Conservation (phyloP, 345 rosid species). For the Schrenkiella parvula region DNA sequence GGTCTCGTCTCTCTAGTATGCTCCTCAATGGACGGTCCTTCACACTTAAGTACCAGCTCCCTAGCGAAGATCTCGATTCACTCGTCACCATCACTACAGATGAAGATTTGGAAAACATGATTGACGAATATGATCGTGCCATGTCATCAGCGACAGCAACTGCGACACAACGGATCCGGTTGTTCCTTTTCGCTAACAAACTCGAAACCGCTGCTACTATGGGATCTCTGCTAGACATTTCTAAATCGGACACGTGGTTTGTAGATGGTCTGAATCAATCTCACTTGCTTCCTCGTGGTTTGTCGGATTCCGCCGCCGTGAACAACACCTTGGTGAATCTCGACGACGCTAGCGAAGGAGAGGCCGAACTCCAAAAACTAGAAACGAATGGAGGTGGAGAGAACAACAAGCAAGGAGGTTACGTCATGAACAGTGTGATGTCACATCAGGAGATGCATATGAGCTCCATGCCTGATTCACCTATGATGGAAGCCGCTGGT, state of each 20-base stretch:
- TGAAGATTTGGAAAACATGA: constrained; percentile 84
- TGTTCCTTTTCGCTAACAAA: constrained; percentile 63
- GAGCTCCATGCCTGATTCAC: constrained; percentile 53
- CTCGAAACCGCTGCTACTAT: constrained; percentile 73
- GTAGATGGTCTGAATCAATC: constrained; percentile 76
- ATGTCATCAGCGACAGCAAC: constrained; percentile 34
- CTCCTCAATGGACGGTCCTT: constrained; percentile 66
- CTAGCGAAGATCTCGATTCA: constrained; percentile 80
- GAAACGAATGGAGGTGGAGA: constrained; percentile 20
- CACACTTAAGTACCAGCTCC: constrained; percentile 80
- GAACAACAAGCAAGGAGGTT: constrained; percentile 31
- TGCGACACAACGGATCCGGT: constrained; percentile 47
- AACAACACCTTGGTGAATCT: constrained; percentile 50
- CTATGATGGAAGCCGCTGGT: constrained; percentile 43
- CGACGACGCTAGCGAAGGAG: constrained; percentile 33
- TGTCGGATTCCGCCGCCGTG: constrained; percentile 60
- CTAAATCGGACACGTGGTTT: constrained; percentile 82
- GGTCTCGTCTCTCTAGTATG: constrained; percentile 55
- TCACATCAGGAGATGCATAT: constrained; percentile 44
- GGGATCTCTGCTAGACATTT: constrained; percentile 60
- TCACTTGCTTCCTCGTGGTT: constrained; percentile 54
- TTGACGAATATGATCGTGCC: constrained; percentile 71
- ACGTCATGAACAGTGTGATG: neutral
- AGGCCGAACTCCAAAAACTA: constrained; percentile 18
- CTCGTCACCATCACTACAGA: constrained; percentile 69